Evolutionary conservation across 768 basidiomycete species (phyloP).

Genomic region (Lactarius indigo): DNA sequence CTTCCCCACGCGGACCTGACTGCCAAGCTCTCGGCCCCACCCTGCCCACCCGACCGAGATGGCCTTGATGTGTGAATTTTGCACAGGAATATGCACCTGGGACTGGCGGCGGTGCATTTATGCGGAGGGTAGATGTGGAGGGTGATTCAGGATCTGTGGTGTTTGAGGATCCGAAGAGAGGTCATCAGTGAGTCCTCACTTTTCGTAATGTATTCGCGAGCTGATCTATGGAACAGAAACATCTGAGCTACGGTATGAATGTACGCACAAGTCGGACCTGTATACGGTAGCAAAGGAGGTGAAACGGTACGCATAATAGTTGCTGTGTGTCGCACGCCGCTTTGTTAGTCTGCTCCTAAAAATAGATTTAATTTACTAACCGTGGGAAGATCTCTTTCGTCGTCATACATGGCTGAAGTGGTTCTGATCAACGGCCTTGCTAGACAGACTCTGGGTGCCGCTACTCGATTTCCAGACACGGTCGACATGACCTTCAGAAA

Average conservation of each 20-base stretch:
- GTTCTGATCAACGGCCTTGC: not conserved
- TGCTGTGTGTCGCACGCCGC: conserved; percentile 25
- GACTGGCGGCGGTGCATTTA: conserved; percentile 69
- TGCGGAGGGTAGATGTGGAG: conserved; percentile 75
- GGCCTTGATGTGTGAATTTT: conserved; percentile 70
- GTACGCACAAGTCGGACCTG: conserved; percentile 46
- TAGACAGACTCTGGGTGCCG: not conserved
- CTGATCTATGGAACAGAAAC: conserved; percentile 32
- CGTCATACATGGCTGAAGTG: too few species aligned
- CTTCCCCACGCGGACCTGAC: conserved; percentile 57
- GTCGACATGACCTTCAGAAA: not conserved
- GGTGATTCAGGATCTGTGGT: conserved; percentile 57
- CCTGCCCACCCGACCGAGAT: conserved; percentile 38
- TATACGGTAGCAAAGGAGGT: conserved; percentile 47
- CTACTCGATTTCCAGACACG: too few species aligned
- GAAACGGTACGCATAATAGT: conserved; percentile 3
- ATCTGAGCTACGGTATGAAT: conserved; percentile 51
- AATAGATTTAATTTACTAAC: too few species aligned
- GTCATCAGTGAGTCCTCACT: conserved; percentile 56
- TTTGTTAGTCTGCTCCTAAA: not conserved
- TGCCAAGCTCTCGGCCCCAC: conserved; percentile 30
- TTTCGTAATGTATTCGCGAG: not conserved
- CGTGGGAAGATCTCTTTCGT: too few species aligned
- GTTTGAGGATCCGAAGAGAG: conserved; percentile 61
- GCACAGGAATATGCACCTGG: conserved; percentile 50